Evolutionary conservation across 306 rosid genomes (phyloP).

Genomic region (Citrullus colocynthis): DNA sequence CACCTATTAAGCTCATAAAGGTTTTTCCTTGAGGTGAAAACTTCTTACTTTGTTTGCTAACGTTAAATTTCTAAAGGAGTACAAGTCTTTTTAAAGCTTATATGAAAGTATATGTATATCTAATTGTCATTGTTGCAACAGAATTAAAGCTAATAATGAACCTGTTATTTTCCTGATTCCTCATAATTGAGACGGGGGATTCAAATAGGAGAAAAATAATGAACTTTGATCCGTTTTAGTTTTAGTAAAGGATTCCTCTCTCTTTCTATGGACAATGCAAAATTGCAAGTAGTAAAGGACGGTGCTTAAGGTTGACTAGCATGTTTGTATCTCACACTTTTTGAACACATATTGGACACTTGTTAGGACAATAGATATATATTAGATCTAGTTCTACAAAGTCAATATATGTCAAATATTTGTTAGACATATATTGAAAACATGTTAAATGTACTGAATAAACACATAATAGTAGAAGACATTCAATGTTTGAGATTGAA

Average conservation of each 20-base stretch:
- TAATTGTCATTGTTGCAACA: background rate
- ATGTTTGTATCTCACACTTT: too few species aligned
- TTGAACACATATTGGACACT: too few species aligned
- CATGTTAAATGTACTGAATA: too few species aligned
- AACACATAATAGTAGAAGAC: too few species aligned
- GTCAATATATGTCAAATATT: too few species aligned
- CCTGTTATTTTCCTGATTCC: background rate
- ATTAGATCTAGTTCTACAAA: too few species aligned
- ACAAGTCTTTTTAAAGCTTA: background rate
- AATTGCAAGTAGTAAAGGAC: background rate
- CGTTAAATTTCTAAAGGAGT: background rate
- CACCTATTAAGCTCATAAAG: background rate
- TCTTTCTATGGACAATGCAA: background rate
- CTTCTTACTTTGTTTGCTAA: background rate
- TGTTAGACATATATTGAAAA: too few species aligned
- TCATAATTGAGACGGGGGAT: background rate
- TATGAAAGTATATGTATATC: background rate
- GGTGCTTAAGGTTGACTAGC: too few species aligned
- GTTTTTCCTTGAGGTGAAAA: background rate
- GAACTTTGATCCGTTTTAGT: background rate
- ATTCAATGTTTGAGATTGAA: too few species aligned
- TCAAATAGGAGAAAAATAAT: background rate
- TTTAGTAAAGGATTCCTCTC: background rate
- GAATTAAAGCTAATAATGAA: too few species aligned
- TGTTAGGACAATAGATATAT: too few species aligned